Evolutionary conservation across 441 rosid genomes (phyloP).

Genomic region (Aquilaria agallochum): DNA sequence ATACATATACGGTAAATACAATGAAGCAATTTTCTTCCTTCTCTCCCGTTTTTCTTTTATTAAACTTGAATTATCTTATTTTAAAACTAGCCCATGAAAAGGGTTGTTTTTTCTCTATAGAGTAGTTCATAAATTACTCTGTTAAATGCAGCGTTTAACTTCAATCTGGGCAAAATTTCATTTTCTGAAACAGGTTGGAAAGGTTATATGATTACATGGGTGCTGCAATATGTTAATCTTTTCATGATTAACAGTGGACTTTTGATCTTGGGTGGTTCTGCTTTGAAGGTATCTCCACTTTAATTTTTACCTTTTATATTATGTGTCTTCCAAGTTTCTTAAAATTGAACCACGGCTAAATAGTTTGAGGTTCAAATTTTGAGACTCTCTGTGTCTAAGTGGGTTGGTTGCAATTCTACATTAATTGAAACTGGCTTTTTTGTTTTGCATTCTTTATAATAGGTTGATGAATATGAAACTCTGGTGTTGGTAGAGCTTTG

Average conservation of each 20-base stretch:
- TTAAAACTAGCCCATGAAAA: neutral
- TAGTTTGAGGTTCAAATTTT: no score
- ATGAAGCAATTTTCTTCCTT: neutral
- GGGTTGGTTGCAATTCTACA: no score
- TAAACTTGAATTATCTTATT: neutral
- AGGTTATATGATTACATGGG: slow-evolving; percentile 79
- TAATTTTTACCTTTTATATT: neutral
- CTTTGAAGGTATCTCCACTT: slow-evolving; percentile 55
- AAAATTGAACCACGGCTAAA: no score
- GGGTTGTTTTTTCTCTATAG: neutral
- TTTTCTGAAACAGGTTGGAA: slow-evolving; percentile 47
- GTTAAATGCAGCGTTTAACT: neutral
- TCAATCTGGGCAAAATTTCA: slow-evolving; percentile 1
- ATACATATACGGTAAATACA: slow-evolving; percentile 58
- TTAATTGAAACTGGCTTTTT: no score
- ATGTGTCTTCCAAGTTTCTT: no score
- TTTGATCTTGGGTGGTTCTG: slow-evolving; percentile 84
- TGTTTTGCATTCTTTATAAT: no score
- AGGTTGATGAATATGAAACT: no score
- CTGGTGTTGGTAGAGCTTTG: neutral
- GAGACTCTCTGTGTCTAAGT: no score
- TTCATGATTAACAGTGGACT: slow-evolving; percentile 93
- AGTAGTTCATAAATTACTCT: no score
- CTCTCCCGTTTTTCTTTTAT: neutral
- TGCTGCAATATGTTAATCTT: slow-evolving; percentile 80